Evolutionary conservation across 2,329 filamentous ascomycete species (phyloP), one percentile per base, ranked within the genome.

Genomic region (Sclerotinia subarctica): DNA sequence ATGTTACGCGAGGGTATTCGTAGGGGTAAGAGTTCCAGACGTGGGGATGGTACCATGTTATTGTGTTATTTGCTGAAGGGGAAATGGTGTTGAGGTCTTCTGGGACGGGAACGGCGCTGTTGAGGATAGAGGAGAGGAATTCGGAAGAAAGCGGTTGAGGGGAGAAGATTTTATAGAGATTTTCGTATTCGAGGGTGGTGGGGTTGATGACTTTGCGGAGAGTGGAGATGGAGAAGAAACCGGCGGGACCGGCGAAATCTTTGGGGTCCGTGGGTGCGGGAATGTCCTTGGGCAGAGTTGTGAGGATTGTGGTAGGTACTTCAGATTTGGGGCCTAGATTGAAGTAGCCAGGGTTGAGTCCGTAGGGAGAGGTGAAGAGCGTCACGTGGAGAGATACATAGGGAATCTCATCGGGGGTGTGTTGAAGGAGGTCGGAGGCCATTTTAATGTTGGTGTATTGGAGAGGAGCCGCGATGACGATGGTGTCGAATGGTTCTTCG

Each of bases 321-420:
- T 81, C 77, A 42, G 81, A 79, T n/a, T 80, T 83, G 0, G 83
- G 77, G 2, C 82, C 75, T 1, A 96, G 82, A 67, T 87, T 86
- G 82, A 98, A 98, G 76, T 88, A 93, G 3, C 78, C 78, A 0
- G 90, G 85, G 26, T 86, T 88, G n/a, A 96, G 84, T n/a, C 81
- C 83, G 73, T 88, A 86, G 0, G 92, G 88, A 0, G 93, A 92
- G 0, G 94, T 84, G 75, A 99, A 94, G 0, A 98, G 86, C 0
- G 94, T 98, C 64, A 97, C 94, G 75, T 98, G 90, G 0, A 98
- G 84, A 59, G 86, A 85, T 3, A 93, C 91, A 77, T 97, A 99
- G 0, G 92, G 91, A n/a, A 97, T 89, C 57, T 85, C 78, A 72
- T 95, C 90, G 1, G 96, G 93, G 5, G 80, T 78, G 44, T 85